Evolutionary conservation across 352 stramenopile species (phyloP).

Genomic region (Globisporangium cederbergense): DNA sequence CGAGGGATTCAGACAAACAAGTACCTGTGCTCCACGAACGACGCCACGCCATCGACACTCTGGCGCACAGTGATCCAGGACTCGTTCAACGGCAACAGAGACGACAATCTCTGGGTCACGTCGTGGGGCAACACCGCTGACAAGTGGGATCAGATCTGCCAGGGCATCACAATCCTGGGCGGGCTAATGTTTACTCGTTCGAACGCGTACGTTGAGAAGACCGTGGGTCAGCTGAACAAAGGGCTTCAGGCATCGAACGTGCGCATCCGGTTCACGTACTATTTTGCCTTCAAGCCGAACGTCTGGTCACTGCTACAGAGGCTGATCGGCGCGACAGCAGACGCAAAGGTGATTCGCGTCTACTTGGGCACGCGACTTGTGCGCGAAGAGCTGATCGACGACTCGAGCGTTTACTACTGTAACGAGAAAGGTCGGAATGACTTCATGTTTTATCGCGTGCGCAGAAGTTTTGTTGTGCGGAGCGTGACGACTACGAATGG

Average conservation of each 20-base stretch:
- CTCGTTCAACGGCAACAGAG: constrained; percentile 52
- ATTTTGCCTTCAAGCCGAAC: constrained; percentile 50
- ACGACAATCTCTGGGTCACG: constrained; percentile 51
- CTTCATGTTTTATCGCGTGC: constrained; percentile 34
- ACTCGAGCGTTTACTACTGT: constrained; percentile 36
- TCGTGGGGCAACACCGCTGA: constrained; percentile 35
- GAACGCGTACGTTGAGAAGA: constrained; percentile 43
- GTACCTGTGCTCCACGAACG: constrained; percentile 65
- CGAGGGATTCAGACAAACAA: constrained; percentile 37
- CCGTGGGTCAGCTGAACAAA: constrained; percentile 24
- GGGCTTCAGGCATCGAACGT: constrained; percentile 34
- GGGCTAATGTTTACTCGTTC: constrained; percentile 28
- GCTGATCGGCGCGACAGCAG: constrained; percentile 19
- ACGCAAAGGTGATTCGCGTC: constrained; percentile 41
- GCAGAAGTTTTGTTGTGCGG: constrained; percentile 36
- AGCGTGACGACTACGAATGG: constrained; percentile 29
- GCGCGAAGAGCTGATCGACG: constrained; percentile 36
- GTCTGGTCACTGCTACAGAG: constrained; percentile 24
- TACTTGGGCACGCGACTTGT: constrained; percentile 42
- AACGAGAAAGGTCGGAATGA: constrained; percentile 25
- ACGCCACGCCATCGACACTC: constrained; percentile 39
- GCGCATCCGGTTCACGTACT: constrained; percentile 59
- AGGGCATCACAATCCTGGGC: constrained; percentile 48
- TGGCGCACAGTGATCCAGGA: constrained; percentile 47
- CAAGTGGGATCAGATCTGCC: constrained; percentile 51